A percentile compares a stretch with the other conserved stretches of the same genome.
Evolutionary conservation across 2,329 filamentous ascomycete genomes (phyloP).

Genomic region (Acrocalymma vagum): DNA sequence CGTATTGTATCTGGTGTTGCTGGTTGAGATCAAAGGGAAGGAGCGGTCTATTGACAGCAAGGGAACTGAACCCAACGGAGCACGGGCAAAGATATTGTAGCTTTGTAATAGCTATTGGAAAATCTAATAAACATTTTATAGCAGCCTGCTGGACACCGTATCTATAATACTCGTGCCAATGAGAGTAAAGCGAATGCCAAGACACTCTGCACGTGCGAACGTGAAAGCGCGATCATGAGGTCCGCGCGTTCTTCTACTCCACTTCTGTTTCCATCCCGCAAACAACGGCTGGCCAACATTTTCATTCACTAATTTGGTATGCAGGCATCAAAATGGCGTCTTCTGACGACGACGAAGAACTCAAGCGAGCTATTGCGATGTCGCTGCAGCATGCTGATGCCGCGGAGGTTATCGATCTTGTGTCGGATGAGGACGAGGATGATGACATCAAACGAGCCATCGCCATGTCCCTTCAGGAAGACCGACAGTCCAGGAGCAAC

Average conservation of each 20-base stretch:
- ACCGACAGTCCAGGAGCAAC: too few relatives aligned
- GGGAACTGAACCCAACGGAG: constrained; percentile 15
- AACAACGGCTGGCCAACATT: constrained; percentile 6
- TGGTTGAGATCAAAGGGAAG: constrained; percentile 31
- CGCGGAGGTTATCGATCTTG: constrained; percentile 20
- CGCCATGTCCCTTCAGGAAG: constrained; percentile 35
- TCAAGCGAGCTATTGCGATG: constrained; percentile 37
- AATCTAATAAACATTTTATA: too few relatives aligned
- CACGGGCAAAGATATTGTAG: too few relatives aligned
- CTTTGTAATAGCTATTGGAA: too few relatives aligned
- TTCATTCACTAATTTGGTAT: neutral
- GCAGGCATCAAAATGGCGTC: constrained; percentile 24
- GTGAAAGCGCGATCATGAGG: constrained; percentile 29
- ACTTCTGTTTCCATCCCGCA: constrained; percentile 3
- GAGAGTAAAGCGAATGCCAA: constrained; percentile 2
- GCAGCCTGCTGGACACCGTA: neutral
- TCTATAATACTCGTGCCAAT: neutral
- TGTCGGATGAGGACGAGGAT: too few relatives aligned
- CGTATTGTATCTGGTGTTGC: constrained; percentile 55
- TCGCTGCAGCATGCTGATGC: constrained; percentile 26
- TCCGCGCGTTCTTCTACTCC: neutral
- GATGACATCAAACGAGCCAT: constrained; percentile 37
- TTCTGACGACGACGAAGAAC: constrained; percentile 37
- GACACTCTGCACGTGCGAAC: constrained; percentile 27
- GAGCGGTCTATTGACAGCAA: constrained; percentile 3